Percentiles rank a stretch among this genome's conserved stretches.
These are phyloP conservation scores for Croton setiger DNA, from an alignment of 441 rosid genomes.

Conservation along the genomic window DNA sequence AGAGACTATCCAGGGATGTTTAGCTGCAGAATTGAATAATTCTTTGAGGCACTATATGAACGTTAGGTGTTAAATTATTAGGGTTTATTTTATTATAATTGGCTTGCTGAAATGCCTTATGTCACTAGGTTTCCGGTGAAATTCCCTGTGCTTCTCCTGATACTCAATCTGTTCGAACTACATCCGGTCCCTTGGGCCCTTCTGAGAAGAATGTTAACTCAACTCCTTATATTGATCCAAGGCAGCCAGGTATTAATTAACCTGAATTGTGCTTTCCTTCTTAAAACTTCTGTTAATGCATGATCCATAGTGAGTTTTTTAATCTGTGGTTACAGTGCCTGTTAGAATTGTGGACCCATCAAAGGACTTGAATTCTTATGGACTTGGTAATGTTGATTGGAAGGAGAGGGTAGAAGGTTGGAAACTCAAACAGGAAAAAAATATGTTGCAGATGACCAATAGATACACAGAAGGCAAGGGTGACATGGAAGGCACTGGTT, in stretches of 20 bases:
- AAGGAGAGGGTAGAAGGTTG: constrained; percentile 98
- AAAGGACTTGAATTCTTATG: constrained; percentile 92
- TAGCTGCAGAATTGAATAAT: not conserved
- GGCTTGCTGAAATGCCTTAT: constrained; percentile 5
- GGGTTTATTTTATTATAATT: constrained; percentile 12
- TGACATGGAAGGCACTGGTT: constrained; percentile 90
- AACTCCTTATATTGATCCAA: constrained; percentile 86
- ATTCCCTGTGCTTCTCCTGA: constrained; percentile 79
- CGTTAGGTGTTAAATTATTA: not conserved
- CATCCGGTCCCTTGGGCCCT: constrained; percentile 97
- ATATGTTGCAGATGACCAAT: constrained; percentile 62
- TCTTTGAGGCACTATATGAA: not conserved
- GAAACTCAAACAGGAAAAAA: constrained; percentile 95
- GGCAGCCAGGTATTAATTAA: constrained; percentile 72
- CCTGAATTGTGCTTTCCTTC: constrained; percentile 15
- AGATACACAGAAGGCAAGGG: constrained; percentile 86
- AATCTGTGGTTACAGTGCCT: constrained; percentile 51
- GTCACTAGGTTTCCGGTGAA: constrained; percentile 83
- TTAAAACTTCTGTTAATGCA: constrained; percentile 3
- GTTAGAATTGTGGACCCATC: constrained; percentile 97
- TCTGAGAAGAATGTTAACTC: constrained; percentile 65
- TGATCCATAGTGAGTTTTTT: constrained; percentile 11
- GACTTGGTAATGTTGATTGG: constrained; percentile 95
- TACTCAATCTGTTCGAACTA: constrained; percentile 86
- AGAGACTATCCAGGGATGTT: not conserved